Base-by-base conservation (phyloP, 495 filamentous ascomycete species). In the Tuber magnatum region DNA sequence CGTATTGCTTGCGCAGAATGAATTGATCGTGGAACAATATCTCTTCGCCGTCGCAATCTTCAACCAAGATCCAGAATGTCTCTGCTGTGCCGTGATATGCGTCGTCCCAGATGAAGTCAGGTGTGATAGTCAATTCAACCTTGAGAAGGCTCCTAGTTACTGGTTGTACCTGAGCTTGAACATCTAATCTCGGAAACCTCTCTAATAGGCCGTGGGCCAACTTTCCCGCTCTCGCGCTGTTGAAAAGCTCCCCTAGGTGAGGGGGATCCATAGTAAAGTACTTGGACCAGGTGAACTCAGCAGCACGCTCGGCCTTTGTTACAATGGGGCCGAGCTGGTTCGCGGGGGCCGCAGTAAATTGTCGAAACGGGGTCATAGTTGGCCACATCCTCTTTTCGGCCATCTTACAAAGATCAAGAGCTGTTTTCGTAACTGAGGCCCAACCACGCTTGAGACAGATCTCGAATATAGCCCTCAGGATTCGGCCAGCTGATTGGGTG, bases 341-440 rank as follows among this genome's bases (percentile, higher is more conserved):
- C 20, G 93, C 89, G 78, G 93, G 96, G 51, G 85, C 85, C 1
- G 92, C 90, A 65, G 56, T 35, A 82, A 97, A 98, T 81, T 99
- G 95, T 56, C 96, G 87, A 14, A 99, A 88, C 10, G 95, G 95
- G 32, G 93, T 92, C 95, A 98, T 98, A 35, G 94, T 97, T 9
- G 94, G 94, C 95, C 95, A 99, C 95, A 98, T 98, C 39, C 96
- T 87, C 87, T 96, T 97, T 86, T 99, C 95, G 3, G 94, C 94
- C 94, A 97, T 98, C 85, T 99, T 99, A 85, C 95, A 99, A 56
- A 99, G 86, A 79, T 97, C 93, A 44, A 99, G 87, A 8, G 96
- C 93, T 75, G 91, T 92, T 85, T 94, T 97, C 14, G 95, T 92
- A 20, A 98, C 96, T 22, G 91, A 92, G 12, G 96, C 88, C 95